These are phyloP conservation scores for Wilcoxina mikolae DNA, from an alignment of 495 filamentous ascomycete species.

Conservation along the genomic window DNA sequence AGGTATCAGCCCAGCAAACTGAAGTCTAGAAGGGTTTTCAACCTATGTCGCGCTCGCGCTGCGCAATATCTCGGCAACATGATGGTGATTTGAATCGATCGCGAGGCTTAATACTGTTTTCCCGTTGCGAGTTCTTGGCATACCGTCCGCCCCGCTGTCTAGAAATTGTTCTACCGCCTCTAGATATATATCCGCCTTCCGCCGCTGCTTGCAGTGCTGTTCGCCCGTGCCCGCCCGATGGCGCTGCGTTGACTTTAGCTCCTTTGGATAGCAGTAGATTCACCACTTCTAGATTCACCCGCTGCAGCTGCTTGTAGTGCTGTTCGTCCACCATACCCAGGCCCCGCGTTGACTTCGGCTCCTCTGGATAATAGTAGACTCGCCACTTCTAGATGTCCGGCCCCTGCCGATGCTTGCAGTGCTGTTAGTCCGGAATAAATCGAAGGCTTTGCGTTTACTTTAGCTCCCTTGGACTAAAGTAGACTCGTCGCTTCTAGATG, in stretches of 20 bases:
- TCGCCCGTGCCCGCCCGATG: no score
- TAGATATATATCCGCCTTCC: no score
- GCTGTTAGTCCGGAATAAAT: slow-evolving; percentile 12
- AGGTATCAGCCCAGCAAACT: no score
- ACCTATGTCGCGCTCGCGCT: no score
- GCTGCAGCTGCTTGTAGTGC: background rate
- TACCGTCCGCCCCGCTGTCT: background rate
- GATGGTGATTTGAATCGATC: no score
- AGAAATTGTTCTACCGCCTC: slow-evolving; percentile 9
- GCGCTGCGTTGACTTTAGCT: no score
- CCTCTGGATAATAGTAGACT: slow-evolving; percentile 1
- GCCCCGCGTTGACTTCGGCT: background rate
- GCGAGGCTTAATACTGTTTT: no score
- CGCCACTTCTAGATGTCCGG: slow-evolving; percentile 8
- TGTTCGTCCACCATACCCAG: background rate
- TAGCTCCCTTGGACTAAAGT: slow-evolving; percentile 12
- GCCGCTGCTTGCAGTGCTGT: no score
- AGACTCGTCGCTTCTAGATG: slow-evolving; percentile 5
- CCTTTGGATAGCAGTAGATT: background rate
- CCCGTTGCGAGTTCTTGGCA: no score
- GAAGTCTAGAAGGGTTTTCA: no score
- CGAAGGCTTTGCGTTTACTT: slow-evolving; percentile 10
- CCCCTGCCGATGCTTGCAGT: slow-evolving; percentile 13
- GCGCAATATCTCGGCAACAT: no score
- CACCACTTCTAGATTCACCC: background rate